Evolutionary conservation across 2,329 filamentous ascomycete species (phyloP), one percentile per base, ranked within the genome.

Genomic region (Achaetomium macrosporum): DNA sequence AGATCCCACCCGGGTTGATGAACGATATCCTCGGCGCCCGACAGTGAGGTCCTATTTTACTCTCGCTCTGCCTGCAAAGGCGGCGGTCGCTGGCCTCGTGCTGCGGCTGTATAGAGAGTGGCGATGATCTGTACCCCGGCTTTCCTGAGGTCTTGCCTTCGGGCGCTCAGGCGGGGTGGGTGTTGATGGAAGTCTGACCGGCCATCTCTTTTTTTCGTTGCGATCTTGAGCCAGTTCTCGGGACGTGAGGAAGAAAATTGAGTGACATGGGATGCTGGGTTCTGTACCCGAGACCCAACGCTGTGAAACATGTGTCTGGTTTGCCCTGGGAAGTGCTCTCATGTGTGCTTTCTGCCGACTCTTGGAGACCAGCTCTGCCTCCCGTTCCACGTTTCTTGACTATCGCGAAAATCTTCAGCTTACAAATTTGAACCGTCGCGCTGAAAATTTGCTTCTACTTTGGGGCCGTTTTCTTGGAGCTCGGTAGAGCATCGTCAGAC

Each of bases 1-100:
- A 92, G 86, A 90, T 82, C 83, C 83, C 82, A 92, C 84, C 87
- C 88, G 90, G 88, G 88, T 87, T 88, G 89, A 95, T 93, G 89
- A 95, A 72, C 74, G 66, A 88, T 81, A 85, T 88, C 88, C 87
- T 88, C 88, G 83, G 78, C 79, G 76, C 85, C 86, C 84, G 82
- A 88, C 87, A 90, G 88, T 93, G 88, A 63, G 57, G 91, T 73
- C 78, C 77, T 73, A 73, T 78, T 69, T 79, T 74, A 69, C 77
- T 78, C 74, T 81, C 78, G 79, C 55, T 62, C 78, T 77, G 73
- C 75, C 78, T 75, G 79, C 67, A 80, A 83, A 76, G 81, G 76
- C 71, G 78, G 81, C 81, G 81, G 78, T 61, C 56, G 49, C 49
- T 43, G 37, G 43, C 56, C 33, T 58, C 49, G 59, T 48, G 59